Conservation (phyloP, 2,329 filamentous ascomycete genomes). For the Neonectria faginata region DNA sequence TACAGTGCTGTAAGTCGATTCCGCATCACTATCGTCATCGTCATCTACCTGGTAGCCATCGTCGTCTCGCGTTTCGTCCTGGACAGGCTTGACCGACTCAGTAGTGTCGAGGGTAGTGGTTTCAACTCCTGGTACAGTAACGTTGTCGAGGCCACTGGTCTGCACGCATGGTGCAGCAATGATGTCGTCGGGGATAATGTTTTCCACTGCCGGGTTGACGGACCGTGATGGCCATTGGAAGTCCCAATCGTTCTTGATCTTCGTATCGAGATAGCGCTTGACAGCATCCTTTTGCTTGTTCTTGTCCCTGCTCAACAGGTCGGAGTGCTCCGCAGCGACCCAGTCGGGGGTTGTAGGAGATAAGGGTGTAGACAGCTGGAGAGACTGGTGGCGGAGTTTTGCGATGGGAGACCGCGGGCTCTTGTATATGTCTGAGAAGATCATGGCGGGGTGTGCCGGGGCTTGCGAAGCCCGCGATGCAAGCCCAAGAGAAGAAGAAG, state of each 20-base stretch:
- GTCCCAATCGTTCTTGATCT: conserved; percentile 69
- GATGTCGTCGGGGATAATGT: conserved; percentile 19
- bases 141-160: conserved; percentile 15
- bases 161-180: conserved; percentile 19
- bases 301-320: conserved; percentile 72
- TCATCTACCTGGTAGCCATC: conserved; percentile 54
- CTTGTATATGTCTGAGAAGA: conserved; percentile 71
- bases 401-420: conserved; percentile 65
- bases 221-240: conserved; percentile 65
- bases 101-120: conserved; percentile 23
- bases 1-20: conserved; percentile 68
- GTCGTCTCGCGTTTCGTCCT: conserved; percentile 52
- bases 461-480: conserved; percentile 36
- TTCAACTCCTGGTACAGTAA: conserved; percentile 14
- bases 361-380: conserved; percentile 47
- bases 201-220: conserved; percentile 26
- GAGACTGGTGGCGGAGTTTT: conserved; percentile 59
- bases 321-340: conserved; percentile 66
- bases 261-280: conserved; percentile 64
- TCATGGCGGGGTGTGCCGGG: conserved; percentile 55
- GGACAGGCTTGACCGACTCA: conserved; percentile 35
- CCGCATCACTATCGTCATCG: conserved; percentile 53
- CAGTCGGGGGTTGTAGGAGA: conserved; percentile 49
- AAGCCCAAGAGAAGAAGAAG: conserved; percentile 25
- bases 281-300: conserved; percentile 72